phyloP scores from a whole-genome alignment of 2,329 filamentous ascomycete genomes.

The Aspergillus persii region DNA sequence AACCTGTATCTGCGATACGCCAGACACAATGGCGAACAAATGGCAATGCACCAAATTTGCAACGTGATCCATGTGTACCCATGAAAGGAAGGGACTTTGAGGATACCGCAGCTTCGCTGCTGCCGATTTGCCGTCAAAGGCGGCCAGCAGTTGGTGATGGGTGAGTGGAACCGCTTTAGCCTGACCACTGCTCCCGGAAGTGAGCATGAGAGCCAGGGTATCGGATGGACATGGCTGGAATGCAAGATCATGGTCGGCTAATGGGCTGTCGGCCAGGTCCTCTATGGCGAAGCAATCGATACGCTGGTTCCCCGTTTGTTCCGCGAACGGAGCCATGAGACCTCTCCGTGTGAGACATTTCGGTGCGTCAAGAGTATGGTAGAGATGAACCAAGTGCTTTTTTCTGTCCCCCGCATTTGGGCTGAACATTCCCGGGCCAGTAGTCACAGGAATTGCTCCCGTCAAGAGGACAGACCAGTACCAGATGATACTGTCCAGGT shows the following conservation, averaged over 20 bases:
- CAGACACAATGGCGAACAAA: slow-evolving; percentile 44
- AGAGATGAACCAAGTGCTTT: background rate
- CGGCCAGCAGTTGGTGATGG: slow-evolving; percentile 44
- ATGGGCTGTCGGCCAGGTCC: background rate
- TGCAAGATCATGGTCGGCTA: background rate
- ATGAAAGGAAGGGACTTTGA: slow-evolving; percentile 28
- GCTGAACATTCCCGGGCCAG: slow-evolving; percentile 1
- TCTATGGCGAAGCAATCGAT: background rate
- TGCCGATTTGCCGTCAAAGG: slow-evolving; percentile 42
- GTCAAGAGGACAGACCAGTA: background rate
- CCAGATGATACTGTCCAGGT: background rate
- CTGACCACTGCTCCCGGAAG: slow-evolving; percentile 53
- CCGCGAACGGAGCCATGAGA: background rate
- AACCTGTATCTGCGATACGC: slow-evolving; percentile 21
- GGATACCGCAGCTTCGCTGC: background rate
- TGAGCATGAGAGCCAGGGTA: slow-evolving; percentile 45
- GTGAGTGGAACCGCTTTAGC: slow-evolving; percentile 51
- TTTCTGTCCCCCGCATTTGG: background rate
- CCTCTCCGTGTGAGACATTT: background rate
- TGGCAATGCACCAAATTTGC: slow-evolving; percentile 53
- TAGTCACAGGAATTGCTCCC: background rate
- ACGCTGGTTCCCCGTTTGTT: background rate
- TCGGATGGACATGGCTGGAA: background rate
- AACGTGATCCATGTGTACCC: slow-evolving; percentile 56
- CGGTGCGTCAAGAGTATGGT: background rate